These are phyloP conservation scores for Pochonia chlamydosporia DNA, from an alignment of 2,329 filamentous ascomycete genomes.

Conservation along the genomic window DNA sequence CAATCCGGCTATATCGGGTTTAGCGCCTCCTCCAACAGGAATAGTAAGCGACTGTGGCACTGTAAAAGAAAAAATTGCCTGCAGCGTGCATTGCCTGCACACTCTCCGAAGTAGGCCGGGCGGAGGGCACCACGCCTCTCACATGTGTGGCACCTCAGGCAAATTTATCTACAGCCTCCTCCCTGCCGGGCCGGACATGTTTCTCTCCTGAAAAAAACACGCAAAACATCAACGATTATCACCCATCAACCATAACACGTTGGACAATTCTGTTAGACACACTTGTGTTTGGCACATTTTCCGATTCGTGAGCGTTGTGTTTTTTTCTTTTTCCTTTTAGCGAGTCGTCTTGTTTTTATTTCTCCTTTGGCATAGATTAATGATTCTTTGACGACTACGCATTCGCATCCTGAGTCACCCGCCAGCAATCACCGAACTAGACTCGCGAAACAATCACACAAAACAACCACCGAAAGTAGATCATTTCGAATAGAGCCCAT, in stretches of 20 bases:
- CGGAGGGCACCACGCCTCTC: neutral
- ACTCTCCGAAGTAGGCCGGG: neutral
- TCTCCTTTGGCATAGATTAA: neutral
- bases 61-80: constrained; percentile 4
- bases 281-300: neutral
- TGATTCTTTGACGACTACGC: neutral
- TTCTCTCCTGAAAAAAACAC: neutral
- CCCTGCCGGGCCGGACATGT: neutral
- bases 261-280: neutral
- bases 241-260: neutral
- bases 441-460: neutral
- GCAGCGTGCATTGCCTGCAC: neutral
- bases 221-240: neutral
- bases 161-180: constrained; percentile 7
- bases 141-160: constrained; percentile 1
- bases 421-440: neutral
- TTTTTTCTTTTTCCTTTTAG: neutral
- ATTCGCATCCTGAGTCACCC: neutral
- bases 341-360: constrained; percentile 3
- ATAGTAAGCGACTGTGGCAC: constrained; percentile 6
- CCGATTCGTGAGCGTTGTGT: neutral
- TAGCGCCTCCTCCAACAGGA: constrained; percentile 4
- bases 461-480: constrained; percentile 4
- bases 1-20: neutral
- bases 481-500: neutral